These are phyloP conservation scores for Panicum hallii DNA, from an alignment of 202 grass and related monocot genomes.

Conservation along the genomic window DNA sequence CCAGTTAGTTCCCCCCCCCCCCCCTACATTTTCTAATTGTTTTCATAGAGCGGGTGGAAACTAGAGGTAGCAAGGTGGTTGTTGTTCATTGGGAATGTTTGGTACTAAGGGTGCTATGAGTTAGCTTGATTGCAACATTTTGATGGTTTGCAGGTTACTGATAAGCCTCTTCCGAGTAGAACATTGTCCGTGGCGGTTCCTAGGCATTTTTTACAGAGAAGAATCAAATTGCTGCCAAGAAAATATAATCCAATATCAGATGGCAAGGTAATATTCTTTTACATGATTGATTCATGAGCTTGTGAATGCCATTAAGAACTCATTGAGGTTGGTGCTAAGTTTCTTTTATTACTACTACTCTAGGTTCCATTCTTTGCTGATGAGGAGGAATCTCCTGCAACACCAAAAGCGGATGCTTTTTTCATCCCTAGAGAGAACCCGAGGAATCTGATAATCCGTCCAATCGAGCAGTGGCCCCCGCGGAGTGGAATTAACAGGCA, in stretches of 20 bases:
- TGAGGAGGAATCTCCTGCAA: slow-evolving; percentile 66
- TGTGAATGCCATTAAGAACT: slow-evolving; percentile 27
- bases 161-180: slow-evolving; percentile 68
- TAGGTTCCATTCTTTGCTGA: slow-evolving; percentile 84
- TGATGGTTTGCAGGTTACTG: slow-evolving; percentile 64
- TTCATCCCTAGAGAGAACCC: slow-evolving; percentile 93
- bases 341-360: slow-evolving; percentile 40
- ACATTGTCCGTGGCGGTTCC: slow-evolving; percentile 67
- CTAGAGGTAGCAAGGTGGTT: neutral
- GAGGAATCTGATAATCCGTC: slow-evolving; percentile 68
- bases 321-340: slow-evolving; percentile 23
- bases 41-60: neutral
- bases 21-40: too few species aligned
- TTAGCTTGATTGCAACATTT: slow-evolving; percentile 39
- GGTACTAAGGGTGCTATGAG: slow-evolving; percentile 7
- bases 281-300: neutral
- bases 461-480: slow-evolving; percentile 69
- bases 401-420: slow-evolving; percentile 86
- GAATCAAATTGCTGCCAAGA: slow-evolving; percentile 79
- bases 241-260: slow-evolving; percentile 81
- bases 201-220: slow-evolving; percentile 89
- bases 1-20: too few species aligned
- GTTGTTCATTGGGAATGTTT: slow-evolving; percentile 8
- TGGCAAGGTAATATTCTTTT: slow-evolving; percentile 61
- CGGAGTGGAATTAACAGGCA: slow-evolving; percentile 38